Base-by-base conservation (phyloP, 306 rosid genomes). In the Casuarina cunninghamiana region DNA sequence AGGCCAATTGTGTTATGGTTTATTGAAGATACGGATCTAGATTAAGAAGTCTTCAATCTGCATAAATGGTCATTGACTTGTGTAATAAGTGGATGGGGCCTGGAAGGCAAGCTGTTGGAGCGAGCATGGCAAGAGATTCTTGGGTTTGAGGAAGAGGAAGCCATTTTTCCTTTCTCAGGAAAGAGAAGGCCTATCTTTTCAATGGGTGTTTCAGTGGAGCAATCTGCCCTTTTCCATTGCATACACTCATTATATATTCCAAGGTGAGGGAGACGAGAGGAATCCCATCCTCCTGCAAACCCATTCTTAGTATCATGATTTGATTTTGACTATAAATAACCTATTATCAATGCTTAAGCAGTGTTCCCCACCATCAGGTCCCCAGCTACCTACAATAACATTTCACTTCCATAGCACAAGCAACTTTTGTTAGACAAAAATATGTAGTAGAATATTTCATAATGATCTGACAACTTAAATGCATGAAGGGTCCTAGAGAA, bases 81-180 rank as follows among this genome's bases (percentile, higher is more conserved):
- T 69, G 83, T 62, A 76, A 82, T 73, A 8, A 85, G 26, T 21
- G 89, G 86, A 66, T 82, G 86, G 57, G 82, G 82, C 48, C 53
- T 82, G 13, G 78, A 82, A 4, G 88, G 88, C 38, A 82, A 79
- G 48, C 86, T 85, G 32, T 69, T 76, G 38, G 82, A 85, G 76
- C 86, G 88, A 73, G 80, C 77, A 79, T 79, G 86, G 82, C 69
- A 79, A 58, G 69, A 77, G 58, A 69, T 45, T 79, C 79, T 82
- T 58, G 13, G 17, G 78, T 79, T 73, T 61, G 65, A 79, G 41
- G 72, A 9, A 72, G 77, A 85, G 72, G 71, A 53, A 53, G 73
- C 84, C 86, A 82, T 85, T 79, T 82, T 80, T 77, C n/a, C 32
- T 26, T 1, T 45, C 12, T 71, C 43, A 45, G 42, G 35, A 46